Conservation (phyloP, 2,329 filamentous ascomycete species). For the Cercospora sp. region DNA sequence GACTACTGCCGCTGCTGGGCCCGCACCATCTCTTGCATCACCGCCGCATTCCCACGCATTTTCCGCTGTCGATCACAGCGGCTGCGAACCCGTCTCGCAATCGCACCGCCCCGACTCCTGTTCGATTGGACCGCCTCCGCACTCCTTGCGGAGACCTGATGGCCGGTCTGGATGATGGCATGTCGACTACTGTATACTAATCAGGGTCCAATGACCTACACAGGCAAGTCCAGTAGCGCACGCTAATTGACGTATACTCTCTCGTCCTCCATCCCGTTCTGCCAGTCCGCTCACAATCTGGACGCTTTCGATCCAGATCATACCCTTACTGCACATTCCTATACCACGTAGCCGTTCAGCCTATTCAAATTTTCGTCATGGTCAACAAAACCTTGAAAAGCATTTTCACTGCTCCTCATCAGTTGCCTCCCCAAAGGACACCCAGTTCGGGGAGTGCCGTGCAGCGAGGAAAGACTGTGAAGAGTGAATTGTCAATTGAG, state of each 20-base stretch:
- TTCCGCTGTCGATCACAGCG: background rate
- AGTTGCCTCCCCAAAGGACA: background rate
- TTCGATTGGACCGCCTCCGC: background rate
- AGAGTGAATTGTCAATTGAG: background rate
- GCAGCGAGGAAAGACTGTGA: background rate
- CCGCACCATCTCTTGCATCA: background rate
- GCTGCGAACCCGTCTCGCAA: background rate
- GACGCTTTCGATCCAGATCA: background rate
- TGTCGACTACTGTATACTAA: background rate
- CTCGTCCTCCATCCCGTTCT: background rate
- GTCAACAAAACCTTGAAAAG: constrained; percentile 22
- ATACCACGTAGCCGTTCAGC: constrained; percentile 1
- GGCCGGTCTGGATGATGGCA: background rate
- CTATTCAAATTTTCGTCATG: constrained; percentile 10
- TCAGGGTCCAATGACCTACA: constrained; percentile 17
- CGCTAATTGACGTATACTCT: background rate
- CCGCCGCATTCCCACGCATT: background rate
- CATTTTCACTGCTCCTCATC: constrained; percentile 22
- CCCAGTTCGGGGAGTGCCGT: background rate
- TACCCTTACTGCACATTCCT: background rate
- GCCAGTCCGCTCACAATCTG: background rate
- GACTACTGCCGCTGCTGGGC: background rate
- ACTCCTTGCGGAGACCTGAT: constrained; percentile 11
- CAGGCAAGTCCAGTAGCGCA: background rate
- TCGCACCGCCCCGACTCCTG: background rate